Conservation (phyloP, 1,284 basidiomycete species). For the Anthracocystis setariae region DNA sequence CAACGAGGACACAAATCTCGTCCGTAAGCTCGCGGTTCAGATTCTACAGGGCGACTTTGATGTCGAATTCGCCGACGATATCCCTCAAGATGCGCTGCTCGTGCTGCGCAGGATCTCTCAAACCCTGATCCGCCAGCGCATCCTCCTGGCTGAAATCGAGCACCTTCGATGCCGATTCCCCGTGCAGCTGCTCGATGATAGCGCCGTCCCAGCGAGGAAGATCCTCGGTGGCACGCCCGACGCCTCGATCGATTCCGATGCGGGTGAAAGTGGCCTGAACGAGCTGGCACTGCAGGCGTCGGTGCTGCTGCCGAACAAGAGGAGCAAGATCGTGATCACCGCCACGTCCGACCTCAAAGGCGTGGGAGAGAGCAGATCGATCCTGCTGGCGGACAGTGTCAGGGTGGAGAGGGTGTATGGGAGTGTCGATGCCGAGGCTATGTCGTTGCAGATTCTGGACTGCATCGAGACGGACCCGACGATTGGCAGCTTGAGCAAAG, state of each 20-base stretch:
- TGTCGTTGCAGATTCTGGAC: conserved; percentile 50
- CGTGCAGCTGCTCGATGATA: conserved; percentile 37
- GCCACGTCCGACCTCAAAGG: conserved; percentile 46
- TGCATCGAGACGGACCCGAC: conserved; percentile 51
- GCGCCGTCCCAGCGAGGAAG: conserved; percentile 2
- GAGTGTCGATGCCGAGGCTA: conserved; percentile 42
- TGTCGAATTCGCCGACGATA: conserved; percentile 38
- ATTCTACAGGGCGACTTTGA: conserved; percentile 41
- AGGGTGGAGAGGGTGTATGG: conserved; percentile 54
- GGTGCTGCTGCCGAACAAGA: conserved; percentile 41
- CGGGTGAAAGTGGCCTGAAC: conserved; percentile 4
- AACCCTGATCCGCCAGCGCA: conserved; percentile 44
- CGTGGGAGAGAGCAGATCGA: conserved; percentile 30
- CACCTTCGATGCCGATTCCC: conserved; percentile 53
- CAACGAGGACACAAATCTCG: conserved; percentile 40
- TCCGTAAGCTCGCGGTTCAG: conserved; percentile 36
- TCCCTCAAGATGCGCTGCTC: conserved; percentile 35
- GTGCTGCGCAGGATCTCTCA: conserved; percentile 48
- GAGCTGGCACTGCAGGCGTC: conserved; percentile 45
- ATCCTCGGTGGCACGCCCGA: conserved; percentile 28
- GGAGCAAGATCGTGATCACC: conserved; percentile 51
- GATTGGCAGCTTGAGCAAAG: conserved; percentile 46
- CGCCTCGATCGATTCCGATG: conserved; percentile 17
- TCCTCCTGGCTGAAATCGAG: conserved; percentile 50
- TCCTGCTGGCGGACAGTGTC: conserved; percentile 40